A percentile compares a stretch with the other conserved stretches of the same genome.
phyloP scores from a whole-genome alignment of 139 green algal species.

The Chlorella vulgaris region DNA sequence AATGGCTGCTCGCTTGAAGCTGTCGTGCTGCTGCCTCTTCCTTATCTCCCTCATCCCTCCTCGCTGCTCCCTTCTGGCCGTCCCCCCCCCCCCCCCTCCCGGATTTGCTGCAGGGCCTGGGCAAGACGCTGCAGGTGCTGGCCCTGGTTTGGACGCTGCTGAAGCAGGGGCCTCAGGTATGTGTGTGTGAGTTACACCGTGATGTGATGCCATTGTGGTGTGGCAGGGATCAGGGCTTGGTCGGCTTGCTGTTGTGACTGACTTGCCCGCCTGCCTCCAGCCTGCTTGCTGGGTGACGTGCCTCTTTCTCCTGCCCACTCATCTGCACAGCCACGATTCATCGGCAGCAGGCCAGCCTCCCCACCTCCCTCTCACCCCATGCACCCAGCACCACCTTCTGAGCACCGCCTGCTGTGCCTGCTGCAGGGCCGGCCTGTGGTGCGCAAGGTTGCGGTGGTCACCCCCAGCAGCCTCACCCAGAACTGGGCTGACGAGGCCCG shows the following conservation, averaged over 20 bases:
- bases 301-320: too few species aligned
- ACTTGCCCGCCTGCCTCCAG: too few species aligned
- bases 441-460: conserved; percentile 73
- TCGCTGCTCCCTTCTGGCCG: too few species aligned
- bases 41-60: too few species aligned
- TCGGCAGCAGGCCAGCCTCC: too few species aligned
- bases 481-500: conserved; percentile 83
- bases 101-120: conserved; percentile 43
- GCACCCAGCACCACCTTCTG: too few species aligned
- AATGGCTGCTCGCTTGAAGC: too few species aligned
- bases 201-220: neutral
- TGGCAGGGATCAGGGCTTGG: neutral
- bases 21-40: neutral
- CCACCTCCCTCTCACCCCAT: neutral
- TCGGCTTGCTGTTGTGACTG: too few species aligned
- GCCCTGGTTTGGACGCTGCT: conserved; percentile 82
- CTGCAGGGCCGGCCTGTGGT: conserved; percentile 36
- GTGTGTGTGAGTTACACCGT: neutral
- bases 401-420: neutral
- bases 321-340: too few species aligned
- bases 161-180: conserved; percentile 66
- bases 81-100: too few species aligned
- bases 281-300: too few species aligned
- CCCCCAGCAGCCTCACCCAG: conserved; percentile 68
- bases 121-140: conserved; percentile 80